Base-by-base conservation (phyloP, 2,329 filamentous ascomycete species). In the Aspergillus sclerotialis region DNA sequence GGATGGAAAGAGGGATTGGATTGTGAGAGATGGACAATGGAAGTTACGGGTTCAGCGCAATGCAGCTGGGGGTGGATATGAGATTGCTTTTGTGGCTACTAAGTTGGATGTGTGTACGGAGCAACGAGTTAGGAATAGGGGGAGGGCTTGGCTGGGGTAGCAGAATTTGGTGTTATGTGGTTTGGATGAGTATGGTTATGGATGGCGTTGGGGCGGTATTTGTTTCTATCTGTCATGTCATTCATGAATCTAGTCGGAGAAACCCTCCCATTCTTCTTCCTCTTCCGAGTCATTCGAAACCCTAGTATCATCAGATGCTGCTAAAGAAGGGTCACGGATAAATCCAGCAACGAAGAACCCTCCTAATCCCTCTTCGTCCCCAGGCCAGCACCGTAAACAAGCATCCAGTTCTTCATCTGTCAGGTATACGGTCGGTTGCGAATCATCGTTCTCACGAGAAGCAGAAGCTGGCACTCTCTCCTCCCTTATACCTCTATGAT, bases 331-430 rank as follows among this genome's bases (percentile, higher is more conserved):
- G 58, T 82, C 75, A 34, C 84, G 70, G 3, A 86, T 73, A 60
- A 98, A 94, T 0, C 75, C 86, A n/a, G 79, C 87, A 13, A 95
- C 84, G 50, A 98, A 98, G 62, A 98, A 96, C 0, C 92, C 90
- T 76, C 95, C 94, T 1, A 89, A 84, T 0, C 88, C 87, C 43
- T 83, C 76, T 7, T 80, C 80, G 47, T 90, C 87, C 16, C 78
- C 84, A 48, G 89, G 84, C 58, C 84, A 81, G 19, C 86, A 85
- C 38, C 90, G 72, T 36, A 95, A 82, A 52, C 88, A 94, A 3
- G 75, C 84, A 16, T 90, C 80, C 5, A 69, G 60, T 26, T 69
- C 53, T 33, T 78, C 65, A 1, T 71, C 73, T 50, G 46, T 68
- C 66, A 62, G 36, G 23, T 56, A 40, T 36, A 56, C 42, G 11